Conservation (phyloP, 352 stramenopile species). For the Pilasporangium apinafurcum region DNA sequence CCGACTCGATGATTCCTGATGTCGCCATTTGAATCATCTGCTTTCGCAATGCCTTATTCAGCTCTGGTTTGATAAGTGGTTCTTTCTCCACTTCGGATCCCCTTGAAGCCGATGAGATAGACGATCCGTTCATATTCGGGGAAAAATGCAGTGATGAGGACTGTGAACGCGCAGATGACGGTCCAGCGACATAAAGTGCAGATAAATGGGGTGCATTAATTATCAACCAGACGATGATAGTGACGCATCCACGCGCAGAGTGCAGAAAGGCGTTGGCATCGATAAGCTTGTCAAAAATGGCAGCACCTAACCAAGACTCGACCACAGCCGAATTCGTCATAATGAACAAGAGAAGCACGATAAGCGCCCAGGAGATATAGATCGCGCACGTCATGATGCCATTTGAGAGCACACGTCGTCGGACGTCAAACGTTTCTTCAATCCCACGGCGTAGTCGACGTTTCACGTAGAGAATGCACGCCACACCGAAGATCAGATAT, state of each 20-base stretch:
- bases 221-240: slow-evolving; percentile 84
- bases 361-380: slow-evolving; percentile 81
- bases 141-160: slow-evolving; percentile 5
- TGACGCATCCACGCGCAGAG: slow-evolving; percentile 65
- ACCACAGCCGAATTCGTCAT: slow-evolving; percentile 40
- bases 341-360: slow-evolving; percentile 64
- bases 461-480: slow-evolving; percentile 74
- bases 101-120: neutral
- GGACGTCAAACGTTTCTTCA: slow-evolving; percentile 83
- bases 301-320: slow-evolving; percentile 26
- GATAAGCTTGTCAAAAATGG: slow-evolving; percentile 51
- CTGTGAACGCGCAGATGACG: neutral
- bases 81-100: slow-evolving; percentile 18
- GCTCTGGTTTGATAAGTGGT: slow-evolving; percentile 65
- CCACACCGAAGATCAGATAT: slow-evolving; percentile 68
- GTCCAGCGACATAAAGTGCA: slow-evolving; percentile 13
- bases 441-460: slow-evolving; percentile 63
- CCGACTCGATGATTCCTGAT: slow-evolving; percentile 81
- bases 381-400: slow-evolving; percentile 75
- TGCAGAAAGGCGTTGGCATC: slow-evolving; percentile 77
- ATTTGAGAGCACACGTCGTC: slow-evolving; percentile 66
- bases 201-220: slow-evolving; percentile 64
- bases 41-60: slow-evolving; percentile 76
- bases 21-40: slow-evolving; percentile 90
- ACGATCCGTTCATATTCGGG: slow-evolving; percentile 1